Base-by-base conservation (phyloP, 768 basidiomycete genomes). In the Glaciozyma martinii region DNA sequence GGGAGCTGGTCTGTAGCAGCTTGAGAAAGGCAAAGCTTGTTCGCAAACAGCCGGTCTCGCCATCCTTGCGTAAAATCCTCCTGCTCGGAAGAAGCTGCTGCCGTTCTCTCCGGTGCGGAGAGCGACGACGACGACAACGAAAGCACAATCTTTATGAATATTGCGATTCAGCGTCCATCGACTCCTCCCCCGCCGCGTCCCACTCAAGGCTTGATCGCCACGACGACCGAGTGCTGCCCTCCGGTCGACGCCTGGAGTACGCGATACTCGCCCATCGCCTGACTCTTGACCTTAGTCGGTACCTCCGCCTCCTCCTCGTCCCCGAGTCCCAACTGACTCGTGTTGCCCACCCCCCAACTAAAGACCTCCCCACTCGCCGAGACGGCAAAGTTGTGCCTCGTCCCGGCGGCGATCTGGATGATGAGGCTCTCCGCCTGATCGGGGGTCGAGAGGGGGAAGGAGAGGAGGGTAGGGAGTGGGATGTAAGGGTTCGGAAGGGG, bases 361-460 rank as follows among this genome's bases (percentile, higher is more conserved):
- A 79, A 80, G 19, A 78, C 77, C 60, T 75, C 72, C 1, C 79
- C 80, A 16, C 75, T 75, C 19, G 70, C 67, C 19, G 76, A 75
- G 8, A 80, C 75, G 32, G 78, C 79, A 16, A 80, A 69, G 67
- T 77, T 79, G 68, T 79, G 77, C 54, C 77, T 62, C 3, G 77
- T 75, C 3, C 78, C 79, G 4, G 74, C 75, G 8, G 76, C 74
- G 66, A 80, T 74, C 55, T 74, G 71, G 23, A 77, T 73, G 62
- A 80, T 79, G 30, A 37, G 71, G 70, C 71, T 75, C 75, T 71
- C 65, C 30, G 75, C 73, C 53, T 65, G 71, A 62, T 70, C 73
- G 59, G 76, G 75, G 10, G 62, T 67, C 75, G 76, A 30, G 74
- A 76, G 43, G 74, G 79, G 80, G 77, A 80, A 80, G 58, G 61